Conservation (phyloP, 1,284 basidiomycete species). For the Puccinia triticina region DNA sequence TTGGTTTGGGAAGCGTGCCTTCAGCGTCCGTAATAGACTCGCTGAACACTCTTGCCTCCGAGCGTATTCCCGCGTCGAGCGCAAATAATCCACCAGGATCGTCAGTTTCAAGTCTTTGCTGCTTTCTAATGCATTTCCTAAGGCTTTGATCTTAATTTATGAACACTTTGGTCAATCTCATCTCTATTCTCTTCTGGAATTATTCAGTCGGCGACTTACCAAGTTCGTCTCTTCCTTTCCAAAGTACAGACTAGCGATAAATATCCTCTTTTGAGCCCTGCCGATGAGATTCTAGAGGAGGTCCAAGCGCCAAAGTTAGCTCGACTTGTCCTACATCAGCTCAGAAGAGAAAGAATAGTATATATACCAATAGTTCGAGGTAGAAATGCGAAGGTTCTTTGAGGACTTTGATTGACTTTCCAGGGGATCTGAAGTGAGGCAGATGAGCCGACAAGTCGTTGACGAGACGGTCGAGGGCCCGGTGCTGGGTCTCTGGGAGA, state of each 20-base stretch:
- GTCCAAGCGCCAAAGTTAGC: not conserved
- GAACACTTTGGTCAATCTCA: constrained; percentile 50
- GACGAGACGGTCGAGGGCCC: not conserved
- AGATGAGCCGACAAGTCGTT: not conserved
- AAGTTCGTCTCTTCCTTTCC: constrained; percentile 72
- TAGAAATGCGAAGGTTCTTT: constrained; percentile 11
- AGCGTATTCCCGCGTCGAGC: constrained; percentile 75
- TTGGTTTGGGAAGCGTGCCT: constrained; percentile 72
- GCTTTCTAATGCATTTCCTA: constrained; percentile 67
- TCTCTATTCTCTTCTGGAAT: not conserved
- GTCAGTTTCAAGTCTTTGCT: constrained; percentile 72
- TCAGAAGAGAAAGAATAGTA: not conserved
- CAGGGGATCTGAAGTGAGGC: constrained; percentile 8
- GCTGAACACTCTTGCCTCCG: constrained; percentile 64
- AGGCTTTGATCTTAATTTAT: constrained; percentile 68
- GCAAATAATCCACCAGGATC: constrained; percentile 83
- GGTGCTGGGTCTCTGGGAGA: not conserved
- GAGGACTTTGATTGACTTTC: not conserved
- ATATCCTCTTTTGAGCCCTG: constrained; percentile 73
- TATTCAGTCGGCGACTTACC: constrained; percentile 62
- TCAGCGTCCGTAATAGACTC: constrained; percentile 72
- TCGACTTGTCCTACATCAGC: not conserved
- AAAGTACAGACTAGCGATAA: constrained; percentile 83
- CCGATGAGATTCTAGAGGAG: constrained; percentile 70
- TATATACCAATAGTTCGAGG: constrained; percentile 5